Conservation (phyloP, 2,329 filamentous ascomycete genomes). For the Stemphylium beticola region DNA sequence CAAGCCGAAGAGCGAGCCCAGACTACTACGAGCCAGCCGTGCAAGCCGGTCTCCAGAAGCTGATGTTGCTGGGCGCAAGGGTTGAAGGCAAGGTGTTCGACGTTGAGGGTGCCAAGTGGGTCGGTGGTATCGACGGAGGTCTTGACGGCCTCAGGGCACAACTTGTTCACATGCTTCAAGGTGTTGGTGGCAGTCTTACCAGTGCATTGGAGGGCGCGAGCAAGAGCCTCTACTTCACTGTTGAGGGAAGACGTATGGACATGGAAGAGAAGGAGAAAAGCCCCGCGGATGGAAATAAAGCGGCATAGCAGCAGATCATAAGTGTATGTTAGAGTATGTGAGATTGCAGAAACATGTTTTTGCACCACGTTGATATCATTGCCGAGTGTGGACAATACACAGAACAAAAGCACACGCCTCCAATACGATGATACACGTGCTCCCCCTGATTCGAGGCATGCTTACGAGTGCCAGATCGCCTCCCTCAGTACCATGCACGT, state of each 20-base stretch:
- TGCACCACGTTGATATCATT: too few species aligned
- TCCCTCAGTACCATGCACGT: too few species aligned
- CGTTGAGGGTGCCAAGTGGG: conserved; percentile 71
- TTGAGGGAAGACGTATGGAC: conserved; percentile 81
- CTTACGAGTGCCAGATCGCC: too few species aligned
- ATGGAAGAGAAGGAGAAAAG: conserved; percentile 73
- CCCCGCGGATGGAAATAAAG: conserved; percentile 26
- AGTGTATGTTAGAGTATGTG: neutral
- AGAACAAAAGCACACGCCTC: too few species aligned
- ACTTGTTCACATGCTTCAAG: conserved; percentile 80
- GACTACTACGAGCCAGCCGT: conserved; percentile 80
- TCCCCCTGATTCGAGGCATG: too few species aligned
- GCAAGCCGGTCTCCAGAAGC: conserved; percentile 82
- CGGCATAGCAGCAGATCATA: neutral
- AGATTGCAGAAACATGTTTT: neutral
- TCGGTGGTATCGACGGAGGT: conserved; percentile 79
- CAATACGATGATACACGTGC: too few species aligned
- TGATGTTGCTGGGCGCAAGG: conserved; percentile 84
- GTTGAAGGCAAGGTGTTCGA: conserved; percentile 89
- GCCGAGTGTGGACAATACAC: too few species aligned
- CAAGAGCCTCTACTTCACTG: conserved; percentile 83
- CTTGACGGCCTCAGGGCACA: conserved; percentile 80
- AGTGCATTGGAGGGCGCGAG: conserved; percentile 78
- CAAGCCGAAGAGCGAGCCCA: conserved; percentile 75
- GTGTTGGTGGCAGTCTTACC: conserved; percentile 77